Evolutionary conservation across 768 basidiomycete species (phyloP).

Genomic region (Macrolepiota dolichaula): DNA sequence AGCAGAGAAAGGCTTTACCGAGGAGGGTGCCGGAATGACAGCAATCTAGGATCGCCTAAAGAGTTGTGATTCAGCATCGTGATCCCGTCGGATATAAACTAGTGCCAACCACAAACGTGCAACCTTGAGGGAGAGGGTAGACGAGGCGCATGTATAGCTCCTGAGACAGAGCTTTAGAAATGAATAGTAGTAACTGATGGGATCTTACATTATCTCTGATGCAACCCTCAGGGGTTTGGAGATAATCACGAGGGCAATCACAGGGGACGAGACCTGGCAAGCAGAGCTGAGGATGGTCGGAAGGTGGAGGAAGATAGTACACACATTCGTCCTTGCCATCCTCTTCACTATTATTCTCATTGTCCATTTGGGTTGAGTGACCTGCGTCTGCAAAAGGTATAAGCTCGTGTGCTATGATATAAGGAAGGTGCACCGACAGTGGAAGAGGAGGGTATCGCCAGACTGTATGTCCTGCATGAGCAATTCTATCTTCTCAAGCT

Average conservation of each 20-base stretch:
- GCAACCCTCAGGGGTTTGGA: conserved; percentile 17
- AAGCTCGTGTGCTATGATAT: neutral
- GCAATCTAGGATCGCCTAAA: conserved; percentile 32
- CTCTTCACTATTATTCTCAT: conserved; percentile 39
- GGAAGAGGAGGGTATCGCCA: conserved; percentile 55
- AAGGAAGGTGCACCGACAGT: conserved; percentile 31
- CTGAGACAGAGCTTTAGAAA: conserved; percentile 15
- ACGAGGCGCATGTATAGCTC: conserved; percentile 33
- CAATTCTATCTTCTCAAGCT: too few relatives aligned
- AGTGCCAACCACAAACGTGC: conserved; percentile 30
- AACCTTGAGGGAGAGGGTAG: conserved; percentile 31
- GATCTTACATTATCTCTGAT: conserved; percentile 35
- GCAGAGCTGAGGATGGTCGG: neutral
- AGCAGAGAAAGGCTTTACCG: conserved; percentile 19
- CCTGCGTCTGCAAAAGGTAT: conserved; percentile 36
- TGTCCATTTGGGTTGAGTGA: conserved; percentile 43
- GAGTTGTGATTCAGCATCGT: neutral
- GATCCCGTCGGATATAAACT: neutral
- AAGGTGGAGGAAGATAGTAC: conserved; percentile 5
- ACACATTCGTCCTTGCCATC: conserved; percentile 54
- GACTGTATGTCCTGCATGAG: conserved; percentile 15
- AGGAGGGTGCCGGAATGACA: conserved; percentile 40
- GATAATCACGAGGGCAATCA: too few relatives aligned
- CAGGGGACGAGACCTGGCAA: conserved; percentile 32
- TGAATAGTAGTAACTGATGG: neutral